Evolutionary conservation across 2,329 filamentous ascomycete genomes (phyloP).

Genomic region (Paraphoma sp.): DNA sequence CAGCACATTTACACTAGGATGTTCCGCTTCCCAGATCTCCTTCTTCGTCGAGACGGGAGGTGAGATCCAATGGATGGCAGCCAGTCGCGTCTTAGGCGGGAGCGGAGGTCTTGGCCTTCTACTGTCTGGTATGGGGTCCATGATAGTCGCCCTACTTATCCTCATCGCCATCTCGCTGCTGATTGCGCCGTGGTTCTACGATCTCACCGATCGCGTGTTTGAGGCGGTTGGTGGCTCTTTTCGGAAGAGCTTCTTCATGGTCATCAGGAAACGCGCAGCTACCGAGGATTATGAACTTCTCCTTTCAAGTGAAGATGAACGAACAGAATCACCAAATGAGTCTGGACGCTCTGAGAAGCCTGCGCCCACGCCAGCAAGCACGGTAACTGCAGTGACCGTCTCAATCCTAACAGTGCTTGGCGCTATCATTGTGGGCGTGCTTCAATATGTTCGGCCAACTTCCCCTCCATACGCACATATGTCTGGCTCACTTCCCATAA

Average conservation of each 20-base stretch:
- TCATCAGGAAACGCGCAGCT: slow-evolving; percentile 4
- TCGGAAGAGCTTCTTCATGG: slow-evolving; percentile 5
- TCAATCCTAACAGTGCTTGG: slow-evolving; percentile 11
- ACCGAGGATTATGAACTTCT: slow-evolving; percentile 12
- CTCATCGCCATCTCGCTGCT: slow-evolving; percentile 12
- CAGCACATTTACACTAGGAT: slow-evolving; percentile 18
- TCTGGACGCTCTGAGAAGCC: slow-evolving; percentile 1
- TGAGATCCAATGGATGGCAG: slow-evolving; percentile 27
- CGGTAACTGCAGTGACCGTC: slow-evolving; percentile 8
- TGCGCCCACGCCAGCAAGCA: neutral
- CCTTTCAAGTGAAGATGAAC: slow-evolving; percentile 15
- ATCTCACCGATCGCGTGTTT: slow-evolving; percentile 12
- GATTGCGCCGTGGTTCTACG: slow-evolving; percentile 16
- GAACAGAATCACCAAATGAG: neutral
- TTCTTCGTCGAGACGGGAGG: slow-evolving; percentile 22
- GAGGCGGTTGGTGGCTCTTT: slow-evolving; percentile 10
- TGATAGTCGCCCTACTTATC: slow-evolving; percentile 10
- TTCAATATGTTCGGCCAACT: slow-evolving; percentile 17
- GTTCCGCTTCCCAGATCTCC: slow-evolving; percentile 20
- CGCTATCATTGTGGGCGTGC: slow-evolving; percentile 7
- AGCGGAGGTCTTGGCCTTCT: slow-evolving; percentile 20
- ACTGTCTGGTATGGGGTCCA: slow-evolving; percentile 16
- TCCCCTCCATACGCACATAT: slow-evolving; percentile 24
- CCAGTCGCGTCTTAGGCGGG: slow-evolving; percentile 19
- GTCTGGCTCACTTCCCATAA: slow-evolving; percentile 24